Conservation (phyloP, 257 asterid genomes). For the Gardenia jasminoides region DNA sequence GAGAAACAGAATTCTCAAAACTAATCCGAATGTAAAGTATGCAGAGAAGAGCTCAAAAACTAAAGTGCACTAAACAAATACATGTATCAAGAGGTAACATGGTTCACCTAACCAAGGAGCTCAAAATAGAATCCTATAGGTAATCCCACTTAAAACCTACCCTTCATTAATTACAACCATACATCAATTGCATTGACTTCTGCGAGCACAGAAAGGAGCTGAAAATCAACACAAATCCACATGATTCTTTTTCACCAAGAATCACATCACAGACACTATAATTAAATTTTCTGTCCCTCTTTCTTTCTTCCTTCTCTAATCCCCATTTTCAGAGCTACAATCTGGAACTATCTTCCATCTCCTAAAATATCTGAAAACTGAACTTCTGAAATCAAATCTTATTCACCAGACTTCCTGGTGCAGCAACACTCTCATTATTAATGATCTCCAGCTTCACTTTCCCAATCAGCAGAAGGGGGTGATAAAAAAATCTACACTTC, state of each 20-base stretch:
- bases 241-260: neutral
- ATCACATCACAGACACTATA: neutral
- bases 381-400: no score
- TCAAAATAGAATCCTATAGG: no score
- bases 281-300: neutral
- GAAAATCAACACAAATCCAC: neutral
- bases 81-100: neutral
- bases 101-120: neutral
- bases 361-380: no score
- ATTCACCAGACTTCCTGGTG: no score
- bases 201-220: neutral
- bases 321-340: no score
- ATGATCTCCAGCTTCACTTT: neutral
- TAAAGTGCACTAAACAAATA: neutral
- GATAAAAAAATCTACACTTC: neutral
- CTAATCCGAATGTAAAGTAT: conserved; percentile 1
- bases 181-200: neutral
- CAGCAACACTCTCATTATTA: neutral
- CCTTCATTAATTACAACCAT: neutral
- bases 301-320: no score
- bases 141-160: neutral
- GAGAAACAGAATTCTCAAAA: neutral
- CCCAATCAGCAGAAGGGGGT: neutral
- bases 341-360: no score
- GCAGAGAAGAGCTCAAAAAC: neutral